Conservation (phyloP, 805 yeast genomes). For the Hemisphaericaspora nanyangensis region DNA sequence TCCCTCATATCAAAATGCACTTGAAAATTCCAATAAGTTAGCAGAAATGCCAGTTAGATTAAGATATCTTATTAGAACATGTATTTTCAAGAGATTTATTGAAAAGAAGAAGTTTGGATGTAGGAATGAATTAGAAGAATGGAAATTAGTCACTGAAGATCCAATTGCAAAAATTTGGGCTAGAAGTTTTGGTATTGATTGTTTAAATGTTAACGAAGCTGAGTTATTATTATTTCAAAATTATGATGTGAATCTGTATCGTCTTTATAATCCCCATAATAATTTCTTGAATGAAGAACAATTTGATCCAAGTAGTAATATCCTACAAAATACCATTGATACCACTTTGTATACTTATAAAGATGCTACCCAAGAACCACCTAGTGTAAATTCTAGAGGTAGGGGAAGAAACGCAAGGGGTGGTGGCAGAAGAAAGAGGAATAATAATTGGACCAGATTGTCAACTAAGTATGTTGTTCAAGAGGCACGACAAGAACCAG, state of each 20-base stretch:
- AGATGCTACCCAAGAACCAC: slow-evolving; percentile 2
- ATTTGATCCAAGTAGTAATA: slow-evolving; percentile 17
- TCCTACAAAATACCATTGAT: slow-evolving; percentile 31
- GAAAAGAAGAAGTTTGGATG: slow-evolving; percentile 15
- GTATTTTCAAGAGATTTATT: slow-evolving; percentile 49
- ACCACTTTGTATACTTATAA: slow-evolving; percentile 26
- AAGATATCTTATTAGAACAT: slow-evolving; percentile 53
- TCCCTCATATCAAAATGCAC: slow-evolving; percentile 19
- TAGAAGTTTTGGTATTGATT: slow-evolving; percentile 48
- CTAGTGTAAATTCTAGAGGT: neutral
- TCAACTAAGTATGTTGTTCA: slow-evolving; percentile 1
- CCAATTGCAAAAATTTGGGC: slow-evolving; percentile 50
- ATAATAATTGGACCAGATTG: neutral
- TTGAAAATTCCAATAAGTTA: slow-evolving; percentile 20
- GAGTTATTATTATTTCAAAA: slow-evolving; percentile 38
- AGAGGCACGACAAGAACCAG: slow-evolving; percentile 8
- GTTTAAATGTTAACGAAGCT: slow-evolving; percentile 50
- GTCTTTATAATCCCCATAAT: slow-evolving; percentile 23
- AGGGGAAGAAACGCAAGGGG: neutral
- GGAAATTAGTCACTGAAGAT: slow-evolving; percentile 66
- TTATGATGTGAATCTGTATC: slow-evolving; percentile 29
- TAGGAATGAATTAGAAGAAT: slow-evolving; percentile 25
- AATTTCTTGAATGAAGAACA: slow-evolving; percentile 21
- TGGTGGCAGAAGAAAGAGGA: slow-evolving; percentile 1
- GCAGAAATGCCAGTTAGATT: slow-evolving; percentile 52